phyloP scores from a whole-genome alignment of 345 rosid genomes.

The Punica granatum region DNA sequence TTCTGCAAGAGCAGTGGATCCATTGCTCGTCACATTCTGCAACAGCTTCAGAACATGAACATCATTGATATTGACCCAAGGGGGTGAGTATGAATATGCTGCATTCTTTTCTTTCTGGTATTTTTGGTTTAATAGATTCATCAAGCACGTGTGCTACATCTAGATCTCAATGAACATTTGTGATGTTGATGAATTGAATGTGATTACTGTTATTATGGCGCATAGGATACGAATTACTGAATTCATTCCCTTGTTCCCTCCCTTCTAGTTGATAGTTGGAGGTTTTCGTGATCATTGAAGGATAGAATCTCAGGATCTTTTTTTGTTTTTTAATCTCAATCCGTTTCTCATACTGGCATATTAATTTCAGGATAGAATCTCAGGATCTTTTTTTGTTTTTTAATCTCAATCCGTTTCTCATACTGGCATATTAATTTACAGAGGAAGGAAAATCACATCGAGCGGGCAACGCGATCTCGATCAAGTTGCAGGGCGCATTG shows the following conservation, averaged over 20 bases:
- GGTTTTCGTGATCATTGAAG: too few relatives aligned
- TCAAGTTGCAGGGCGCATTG: conserved; percentile 80
- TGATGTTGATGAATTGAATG: too few relatives aligned
- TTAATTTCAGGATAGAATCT: background rate
- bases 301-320: too few relatives aligned
- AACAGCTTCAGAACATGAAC: conserved; percentile 63
- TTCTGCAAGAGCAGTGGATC: conserved; percentile 91
- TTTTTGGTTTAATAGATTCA: background rate
- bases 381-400: too few relatives aligned
- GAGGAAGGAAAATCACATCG: conserved; percentile 84
- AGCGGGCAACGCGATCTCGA: conserved; percentile 85
- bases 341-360: background rate
- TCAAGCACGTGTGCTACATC: background rate
- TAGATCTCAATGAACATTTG: background rate
- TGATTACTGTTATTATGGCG: background rate
- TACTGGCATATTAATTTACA: conserved; percentile 13
- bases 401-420: background rate
- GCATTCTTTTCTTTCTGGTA: too few relatives aligned
- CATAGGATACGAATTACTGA: background rate
- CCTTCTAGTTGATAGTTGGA: background rate
- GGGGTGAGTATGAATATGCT: conserved; percentile 32
- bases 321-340: too few relatives aligned
- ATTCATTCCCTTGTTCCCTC: background rate
- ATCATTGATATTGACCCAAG: conserved; percentile 55
- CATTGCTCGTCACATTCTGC: conserved; percentile 77